Conservation (phyloP, 192 early-diverging fungal species). For the Backusella liffmaniae region DNA sequence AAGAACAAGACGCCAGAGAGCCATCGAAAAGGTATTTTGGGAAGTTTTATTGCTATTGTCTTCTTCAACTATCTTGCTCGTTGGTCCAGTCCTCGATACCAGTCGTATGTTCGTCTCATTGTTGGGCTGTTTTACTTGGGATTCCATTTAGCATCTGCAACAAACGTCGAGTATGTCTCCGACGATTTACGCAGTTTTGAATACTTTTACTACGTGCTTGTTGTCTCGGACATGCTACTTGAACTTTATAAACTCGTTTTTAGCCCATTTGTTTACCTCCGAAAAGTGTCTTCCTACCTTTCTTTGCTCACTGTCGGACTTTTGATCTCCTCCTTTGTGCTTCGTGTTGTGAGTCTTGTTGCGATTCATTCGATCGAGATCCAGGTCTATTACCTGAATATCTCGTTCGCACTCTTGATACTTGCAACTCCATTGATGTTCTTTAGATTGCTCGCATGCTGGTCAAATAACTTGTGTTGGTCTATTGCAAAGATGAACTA, state of each 20-base stretch:
- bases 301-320: background rate
- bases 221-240: constrained; percentile 21
- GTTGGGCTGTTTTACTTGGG: constrained; percentile 6
- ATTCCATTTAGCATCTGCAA: constrained; percentile 14
- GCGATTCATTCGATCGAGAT: background rate
- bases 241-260: constrained; percentile 14
- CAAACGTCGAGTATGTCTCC: constrained; percentile 19
- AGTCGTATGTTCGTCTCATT: constrained; percentile 18
- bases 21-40: background rate
- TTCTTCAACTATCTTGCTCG: constrained; percentile 5
- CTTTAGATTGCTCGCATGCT: constrained; percentile 2
- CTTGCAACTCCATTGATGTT: constrained; percentile 23
- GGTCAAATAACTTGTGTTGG: constrained; percentile 18
- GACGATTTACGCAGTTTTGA: constrained; percentile 10
- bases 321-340: background rate
- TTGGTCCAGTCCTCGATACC: constrained; percentile 24
- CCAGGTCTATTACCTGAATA: background rate
- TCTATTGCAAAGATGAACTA: constrained; percentile 13
- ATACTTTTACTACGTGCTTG: constrained; percentile 28
- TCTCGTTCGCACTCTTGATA: constrained; percentile 8
- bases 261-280: background rate
- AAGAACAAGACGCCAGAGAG: too few species aligned
- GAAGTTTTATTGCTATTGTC: background rate
- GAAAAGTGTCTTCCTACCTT: constrained; percentile 7
- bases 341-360: background rate